A percentile compares a stretch with the other conserved stretches of the same genome.
These are phyloP conservation scores for Coniosporium tulheliwenetii DNA, from an alignment of 2,329 filamentous ascomycete genomes.

Conservation along the genomic window DNA sequence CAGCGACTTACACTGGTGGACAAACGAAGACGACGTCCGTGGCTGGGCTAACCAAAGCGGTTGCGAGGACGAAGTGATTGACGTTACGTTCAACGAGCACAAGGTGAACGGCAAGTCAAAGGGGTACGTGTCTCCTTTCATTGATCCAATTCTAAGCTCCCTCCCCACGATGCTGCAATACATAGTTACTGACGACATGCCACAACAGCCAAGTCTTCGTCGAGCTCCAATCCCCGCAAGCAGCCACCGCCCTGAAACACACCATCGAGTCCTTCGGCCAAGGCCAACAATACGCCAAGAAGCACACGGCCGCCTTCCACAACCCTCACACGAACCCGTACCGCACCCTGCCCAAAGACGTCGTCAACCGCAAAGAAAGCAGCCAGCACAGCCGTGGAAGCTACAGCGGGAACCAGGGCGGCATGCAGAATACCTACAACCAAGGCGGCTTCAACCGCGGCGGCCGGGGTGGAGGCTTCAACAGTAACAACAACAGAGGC, in stretches of 20 bases:
- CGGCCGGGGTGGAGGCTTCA: conserved; percentile 10
- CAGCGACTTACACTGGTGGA: conserved; percentile 93
- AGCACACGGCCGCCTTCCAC: conserved; percentile 57
- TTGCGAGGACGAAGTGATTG: conserved; percentile 72
- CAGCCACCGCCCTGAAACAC: conserved; percentile 72
- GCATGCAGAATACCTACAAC: conserved; percentile 16
- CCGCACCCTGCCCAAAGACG: conserved; percentile 79
- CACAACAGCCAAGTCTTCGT: conserved; percentile 55
- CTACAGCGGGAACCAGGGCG: conserved; percentile 9
- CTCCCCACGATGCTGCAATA: not conserved
- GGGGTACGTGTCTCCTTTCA: conserved; percentile 44
- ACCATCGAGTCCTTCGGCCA: conserved; percentile 53
- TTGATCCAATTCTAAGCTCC: not conserved
- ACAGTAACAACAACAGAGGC: conserved; percentile 2
- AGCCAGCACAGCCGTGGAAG: conserved; percentile 36
- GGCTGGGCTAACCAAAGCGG: conserved; percentile 69
- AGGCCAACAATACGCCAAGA: conserved; percentile 45
- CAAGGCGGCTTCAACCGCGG: conserved; percentile 17
- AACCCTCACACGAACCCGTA: conserved; percentile 72
- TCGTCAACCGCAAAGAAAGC: conserved; percentile 55
- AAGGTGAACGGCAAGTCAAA: conserved; percentile 99
- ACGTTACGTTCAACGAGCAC: conserved; percentile 94
- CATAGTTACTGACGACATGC: not conserved
- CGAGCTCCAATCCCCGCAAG: conserved; percentile 70
- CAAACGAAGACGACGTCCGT: conserved; percentile 84